Conservation (phyloP, 768 basidiomycete genomes). For the Phanerochaete carnosa region DNA sequence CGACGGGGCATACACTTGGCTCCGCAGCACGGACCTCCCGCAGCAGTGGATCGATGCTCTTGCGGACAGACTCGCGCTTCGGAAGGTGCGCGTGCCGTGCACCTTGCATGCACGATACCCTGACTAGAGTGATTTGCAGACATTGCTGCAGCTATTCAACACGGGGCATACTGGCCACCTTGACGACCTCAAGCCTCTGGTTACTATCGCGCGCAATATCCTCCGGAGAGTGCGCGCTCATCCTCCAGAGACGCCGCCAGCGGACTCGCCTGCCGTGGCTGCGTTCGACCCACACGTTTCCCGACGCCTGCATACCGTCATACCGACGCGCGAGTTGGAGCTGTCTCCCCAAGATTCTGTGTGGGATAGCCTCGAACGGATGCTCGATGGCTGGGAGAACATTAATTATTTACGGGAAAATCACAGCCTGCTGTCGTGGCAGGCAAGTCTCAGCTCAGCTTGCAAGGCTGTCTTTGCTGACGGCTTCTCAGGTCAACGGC, state of each 20-base stretch:
- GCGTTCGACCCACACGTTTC: constrained; percentile 68
- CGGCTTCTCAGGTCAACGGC: constrained; percentile 40
- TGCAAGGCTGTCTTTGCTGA: background rate
- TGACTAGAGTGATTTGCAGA: constrained; percentile 26
- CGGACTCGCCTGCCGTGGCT: constrained; percentile 44
- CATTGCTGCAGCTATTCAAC: constrained; percentile 48
- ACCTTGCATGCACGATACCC: background rate
- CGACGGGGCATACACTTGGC: constrained; percentile 62
- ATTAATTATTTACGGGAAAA: constrained; percentile 42
- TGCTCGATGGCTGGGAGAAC: constrained; percentile 59
- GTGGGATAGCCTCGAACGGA: constrained; percentile 46
- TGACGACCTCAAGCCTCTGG: constrained; percentile 33
- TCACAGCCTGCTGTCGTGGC: constrained; percentile 54
- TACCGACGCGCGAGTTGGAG: constrained; percentile 62
- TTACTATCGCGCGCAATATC: constrained; percentile 38
- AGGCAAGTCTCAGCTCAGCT: constrained; percentile 37
- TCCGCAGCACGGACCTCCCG: constrained; percentile 27
- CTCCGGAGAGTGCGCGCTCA: constrained; percentile 38
- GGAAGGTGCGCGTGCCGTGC: constrained; percentile 43
- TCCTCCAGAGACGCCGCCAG: constrained; percentile 34
- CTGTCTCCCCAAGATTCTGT: constrained; percentile 45
- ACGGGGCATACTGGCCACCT: constrained; percentile 35
- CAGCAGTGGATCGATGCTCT: constrained; percentile 37
- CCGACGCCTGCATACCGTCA: constrained; percentile 61
- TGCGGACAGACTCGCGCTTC: constrained; percentile 48